Base-by-base conservation (phyloP, 192 early-diverging fungal genomes). In the Gigaspora rosea region DNA sequence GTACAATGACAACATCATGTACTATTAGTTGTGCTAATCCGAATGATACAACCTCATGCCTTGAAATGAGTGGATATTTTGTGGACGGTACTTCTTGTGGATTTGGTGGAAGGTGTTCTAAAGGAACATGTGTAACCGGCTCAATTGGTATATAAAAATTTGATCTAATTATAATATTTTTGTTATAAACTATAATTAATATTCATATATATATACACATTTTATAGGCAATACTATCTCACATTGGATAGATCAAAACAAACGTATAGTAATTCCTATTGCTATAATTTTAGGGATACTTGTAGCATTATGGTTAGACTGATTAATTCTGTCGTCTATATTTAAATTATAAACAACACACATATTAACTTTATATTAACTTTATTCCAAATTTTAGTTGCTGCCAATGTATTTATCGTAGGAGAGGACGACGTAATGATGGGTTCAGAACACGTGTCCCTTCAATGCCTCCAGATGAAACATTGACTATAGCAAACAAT, bases 1-100 rank as follows among this genome's bases (percentile, higher is more conserved):
- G 92, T 75, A 72, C 83, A 8, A 65, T 85, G 33, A 84, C 82
- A 54, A 85, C 63, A 41, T 76, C 84, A 56, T 94, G 92, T 63
- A 85, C 90, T 22, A 79, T 94, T 57, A 84, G 86, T 51, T 94
- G 92, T 79, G 82, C 85, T 54, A 83, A 86, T 71, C 90, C 91
- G 7, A 79, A 51, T 2, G 82, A 80, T 62, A 62, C 75, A 33
- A 66, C 82, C 9, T 71, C 65, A 16, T 90, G 90, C 78, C 69
- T 88, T 32, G 82, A 85, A 71, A 82, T 91, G 79, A 89, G 87
- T 0, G 87, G 88, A 16, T 86, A 80, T 73, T 92, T 94, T 68
- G 80, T 90, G 8, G 91, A 94, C 48, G 92, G 91, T 47, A 89
- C 90, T 0, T 82, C 88, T 15, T 94, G 92, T 73, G 92, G 91